These are phyloP conservation scores for Fraxinus latifolia DNA, from an alignment of 305 asterid species.

Conservation along the genomic window DNA sequence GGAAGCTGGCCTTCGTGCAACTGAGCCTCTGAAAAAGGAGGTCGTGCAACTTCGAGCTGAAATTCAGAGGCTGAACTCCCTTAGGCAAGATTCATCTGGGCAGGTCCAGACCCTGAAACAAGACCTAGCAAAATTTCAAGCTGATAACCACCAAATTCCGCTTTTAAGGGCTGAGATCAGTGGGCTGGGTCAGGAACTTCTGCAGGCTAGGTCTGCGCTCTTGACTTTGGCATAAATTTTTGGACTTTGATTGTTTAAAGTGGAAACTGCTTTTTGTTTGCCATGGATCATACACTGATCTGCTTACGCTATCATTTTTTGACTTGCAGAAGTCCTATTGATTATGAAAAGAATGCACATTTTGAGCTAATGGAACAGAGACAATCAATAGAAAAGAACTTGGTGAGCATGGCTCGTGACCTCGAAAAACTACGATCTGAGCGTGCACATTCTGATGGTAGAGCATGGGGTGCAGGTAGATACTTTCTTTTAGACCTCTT, in stretches of 20 bases:
- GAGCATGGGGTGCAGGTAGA: slow-evolving; percentile 75
- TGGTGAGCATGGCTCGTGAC: slow-evolving; percentile 84
- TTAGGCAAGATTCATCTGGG: slow-evolving; percentile 59
- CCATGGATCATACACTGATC: slow-evolving; percentile 10
- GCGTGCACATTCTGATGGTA: slow-evolving; percentile 58
- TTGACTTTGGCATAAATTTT: neutral
- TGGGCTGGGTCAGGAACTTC: slow-evolving; percentile 75
- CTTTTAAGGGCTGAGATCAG: slow-evolving; percentile 65
- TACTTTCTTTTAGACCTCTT: slow-evolving; percentile 9
- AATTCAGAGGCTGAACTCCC: slow-evolving; percentile 54
- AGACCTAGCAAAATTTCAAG: slow-evolving; percentile 60
- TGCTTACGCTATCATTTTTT: slow-evolving; percentile 20
- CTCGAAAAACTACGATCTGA: slow-evolving; percentile 88
- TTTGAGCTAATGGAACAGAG: slow-evolving; percentile 79
- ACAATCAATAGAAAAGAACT: slow-evolving; percentile 78
- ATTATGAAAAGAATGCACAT: slow-evolving; percentile 75
- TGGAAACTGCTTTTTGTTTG: slow-evolving; percentile 3
- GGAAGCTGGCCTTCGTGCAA: slow-evolving; percentile 77
- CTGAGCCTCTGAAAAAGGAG: slow-evolving; percentile 74
- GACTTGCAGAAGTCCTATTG: slow-evolving; percentile 67
- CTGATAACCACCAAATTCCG: slow-evolving; percentile 76
- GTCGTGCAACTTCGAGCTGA: slow-evolving; percentile 65
- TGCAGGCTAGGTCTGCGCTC: slow-evolving; percentile 67
- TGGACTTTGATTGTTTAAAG: slow-evolving; percentile 11
- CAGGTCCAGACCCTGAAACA: slow-evolving; percentile 61